These are phyloP conservation scores for Astrephomene gubernaculifera DNA, from an alignment of 139 green algal genomes.

Conservation along the genomic window DNA sequence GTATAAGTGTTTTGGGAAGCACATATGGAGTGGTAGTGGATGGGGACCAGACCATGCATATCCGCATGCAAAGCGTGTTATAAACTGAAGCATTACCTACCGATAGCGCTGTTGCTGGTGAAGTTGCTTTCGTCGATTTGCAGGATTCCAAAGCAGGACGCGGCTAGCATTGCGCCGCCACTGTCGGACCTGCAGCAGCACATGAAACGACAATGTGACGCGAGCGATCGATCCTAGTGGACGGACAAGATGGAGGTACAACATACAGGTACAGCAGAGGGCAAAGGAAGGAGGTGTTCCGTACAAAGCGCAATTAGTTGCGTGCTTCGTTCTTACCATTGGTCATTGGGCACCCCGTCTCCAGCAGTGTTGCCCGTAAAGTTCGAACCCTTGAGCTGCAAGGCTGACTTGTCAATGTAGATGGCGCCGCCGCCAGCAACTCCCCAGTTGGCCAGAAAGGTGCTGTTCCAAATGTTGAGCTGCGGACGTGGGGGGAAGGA, in stretches of 20 bases:
- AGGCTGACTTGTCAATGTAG: background rate
- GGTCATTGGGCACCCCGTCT: background rate
- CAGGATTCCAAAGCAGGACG: background rate
- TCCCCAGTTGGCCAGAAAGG: background rate
- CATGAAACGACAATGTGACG: too few species aligned
- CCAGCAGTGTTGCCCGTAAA: background rate
- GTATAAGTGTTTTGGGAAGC: too few species aligned
- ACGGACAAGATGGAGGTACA: too few species aligned
- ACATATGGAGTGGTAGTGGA: too few species aligned
- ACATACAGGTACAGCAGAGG: too few species aligned
- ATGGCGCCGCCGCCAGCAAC: background rate
- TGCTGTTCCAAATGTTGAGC: background rate
- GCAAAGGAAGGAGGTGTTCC: too few species aligned
- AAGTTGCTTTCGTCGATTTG: background rate
- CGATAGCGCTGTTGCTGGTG: background rate
- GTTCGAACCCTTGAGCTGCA: background rate
- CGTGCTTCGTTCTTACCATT: too few species aligned
- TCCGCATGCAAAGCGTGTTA: too few species aligned
- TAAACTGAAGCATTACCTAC: too few species aligned
- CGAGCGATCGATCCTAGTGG: too few species aligned
- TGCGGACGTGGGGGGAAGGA: background rate
- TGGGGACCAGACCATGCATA: too few species aligned
- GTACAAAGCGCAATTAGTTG: too few species aligned
- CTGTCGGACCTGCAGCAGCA: slow-evolving; percentile 30
- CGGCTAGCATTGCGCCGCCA: slow-evolving; percentile 12